Conservation (phyloP, 495 filamentous ascomycete genomes). For the Parathielavia hyrcaniae region DNA sequence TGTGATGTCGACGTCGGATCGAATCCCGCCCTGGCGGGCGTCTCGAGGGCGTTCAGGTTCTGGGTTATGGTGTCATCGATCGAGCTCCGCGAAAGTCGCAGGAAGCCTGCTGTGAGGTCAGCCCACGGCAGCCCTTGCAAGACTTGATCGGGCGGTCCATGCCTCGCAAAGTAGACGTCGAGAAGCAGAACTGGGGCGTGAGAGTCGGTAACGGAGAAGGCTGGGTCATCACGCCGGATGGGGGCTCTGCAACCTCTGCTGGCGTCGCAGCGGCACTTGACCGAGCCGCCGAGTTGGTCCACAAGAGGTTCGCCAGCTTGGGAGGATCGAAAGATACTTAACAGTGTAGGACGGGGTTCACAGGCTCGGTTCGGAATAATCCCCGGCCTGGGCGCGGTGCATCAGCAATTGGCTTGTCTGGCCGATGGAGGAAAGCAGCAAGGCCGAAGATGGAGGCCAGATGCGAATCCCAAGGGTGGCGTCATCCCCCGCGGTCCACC, state of each 20-base stretch:
- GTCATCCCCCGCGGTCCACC: not conserved
- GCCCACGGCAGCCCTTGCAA: not conserved
- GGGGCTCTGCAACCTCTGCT: slow-evolving; percentile 12
- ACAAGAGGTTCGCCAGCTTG: slow-evolving; percentile 47
- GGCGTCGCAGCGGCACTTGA: slow-evolving; percentile 31
- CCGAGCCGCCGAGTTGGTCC: slow-evolving; percentile 39
- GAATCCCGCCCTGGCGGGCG: slow-evolving; percentile 64
- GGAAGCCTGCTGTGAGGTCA: slow-evolving; percentile 63
- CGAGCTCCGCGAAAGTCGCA: slow-evolving; percentile 75
- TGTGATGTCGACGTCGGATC: slow-evolving; percentile 69
- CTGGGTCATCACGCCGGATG: slow-evolving; percentile 53
- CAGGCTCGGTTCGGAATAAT: not conserved
- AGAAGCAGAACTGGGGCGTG: slow-evolving; percentile 90
- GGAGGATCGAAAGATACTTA: not conserved
- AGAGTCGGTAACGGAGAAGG: slow-evolving; percentile 55
- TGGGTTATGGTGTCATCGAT: slow-evolving; percentile 93
- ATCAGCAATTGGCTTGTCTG: not conserved
- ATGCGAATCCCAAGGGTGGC: not conserved
- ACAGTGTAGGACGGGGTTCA: not conserved
- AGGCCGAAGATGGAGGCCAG: not conserved
- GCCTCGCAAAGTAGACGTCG: slow-evolving; percentile 79
- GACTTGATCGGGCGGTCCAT: slow-evolving; percentile 3
- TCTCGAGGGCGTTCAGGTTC: slow-evolving; percentile 84
- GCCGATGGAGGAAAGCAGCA: not conserved
- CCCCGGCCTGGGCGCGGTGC: not conserved